phyloP scores from a whole-genome alignment of 2,329 filamentous ascomycete genomes.

The Calonectria pseudoreteaudii region DNA sequence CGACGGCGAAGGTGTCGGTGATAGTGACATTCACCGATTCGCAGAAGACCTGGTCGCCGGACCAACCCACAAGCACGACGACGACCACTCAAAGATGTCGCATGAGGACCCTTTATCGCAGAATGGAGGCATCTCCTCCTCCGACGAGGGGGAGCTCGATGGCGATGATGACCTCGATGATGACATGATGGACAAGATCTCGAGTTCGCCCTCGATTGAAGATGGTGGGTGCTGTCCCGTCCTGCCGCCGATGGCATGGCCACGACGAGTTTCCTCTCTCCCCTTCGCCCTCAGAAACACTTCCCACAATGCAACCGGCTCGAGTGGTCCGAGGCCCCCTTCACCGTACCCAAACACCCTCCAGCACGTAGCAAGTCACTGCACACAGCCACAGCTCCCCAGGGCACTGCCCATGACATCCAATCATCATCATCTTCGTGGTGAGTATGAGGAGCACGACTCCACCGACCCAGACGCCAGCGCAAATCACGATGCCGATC shows the following conservation, averaged over 20 bases:
- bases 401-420: conserved; percentile 27
- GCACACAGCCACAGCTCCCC: conserved; percentile 34
- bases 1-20: conserved; percentile 51
- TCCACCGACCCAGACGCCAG: conserved; percentile 33
- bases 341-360: conserved; percentile 57
- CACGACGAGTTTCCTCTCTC: conserved; percentile 58
- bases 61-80: conserved; percentile 47
- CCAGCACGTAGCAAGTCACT: conserved; percentile 43
- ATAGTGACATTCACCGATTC: conserved; percentile 58
- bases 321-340: conserved; percentile 40
- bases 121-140: conserved; percentile 66
- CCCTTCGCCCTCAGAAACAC: conserved; percentile 48
- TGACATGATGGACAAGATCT: conserved; percentile 98
- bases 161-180: conserved; percentile 82
- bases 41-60: conserved; percentile 57
- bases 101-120: conserved; percentile 71
- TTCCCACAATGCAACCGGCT: conserved; percentile 40
- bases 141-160: conserved; percentile 73
- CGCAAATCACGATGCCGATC: conserved; percentile 18
- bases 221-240: conserved; percentile 85
- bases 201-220: conserved; percentile 97
- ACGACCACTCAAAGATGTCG: conserved; percentile 48
- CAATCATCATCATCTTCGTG: conserved; percentile 59
- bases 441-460: conserved; percentile 56
- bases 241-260: conserved; percentile 54